Evolutionary conservation across 2,329 filamentous ascomycete species (phyloP), one percentile per base, ranked within the genome.

Genomic region (Ceratocystis diversiconidia): DNA sequence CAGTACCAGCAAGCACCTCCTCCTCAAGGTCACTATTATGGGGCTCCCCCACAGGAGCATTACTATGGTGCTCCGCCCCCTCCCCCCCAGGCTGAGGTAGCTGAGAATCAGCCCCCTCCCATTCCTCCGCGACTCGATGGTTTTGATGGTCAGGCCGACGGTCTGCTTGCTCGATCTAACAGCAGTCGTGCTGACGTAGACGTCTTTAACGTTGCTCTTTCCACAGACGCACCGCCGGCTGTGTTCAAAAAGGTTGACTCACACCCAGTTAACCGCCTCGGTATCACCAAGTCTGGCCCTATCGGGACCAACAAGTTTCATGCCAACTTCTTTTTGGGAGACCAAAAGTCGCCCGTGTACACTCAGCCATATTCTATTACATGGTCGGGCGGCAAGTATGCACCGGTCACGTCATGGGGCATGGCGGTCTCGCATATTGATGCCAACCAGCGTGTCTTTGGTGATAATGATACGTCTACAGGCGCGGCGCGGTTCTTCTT

Each of bases 251-350:
- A 75, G 50, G 77, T 77, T 32, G 70, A 76, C 22, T 82, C 86
- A 69, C 85, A 88, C 69, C 85, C 85, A 0, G 82, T 82, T 30
- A 75, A 80, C 50, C 78, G 82, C 15, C 72, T 77, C 25, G 82
- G 82, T 5, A 77, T 87, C 48, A 72, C 70, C 41, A 73, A 77
- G 17, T 70, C 74, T 1, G 72, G 73, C 0, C 83, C 86, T 2
- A 76, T 89, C 59, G 78, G 83, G 62, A 92, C 89, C 28, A 92
- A 92, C 78, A 92, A 89, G 71, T 92, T 91, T 73, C 90, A 89
- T 70, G 80, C 86, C 70, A 94, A 94, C 71, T 84, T 94, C 69
- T 90, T 90, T 73, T 78, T 96, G 0, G 87, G 85, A 3, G 80
- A 80, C 55, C 90, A 95, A 73, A 82, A 79, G 3, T 81, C 81